These are phyloP conservation scores for Mycena amicta DNA, from an alignment of 768 basidiomycete species.

Conservation along the genomic window DNA sequence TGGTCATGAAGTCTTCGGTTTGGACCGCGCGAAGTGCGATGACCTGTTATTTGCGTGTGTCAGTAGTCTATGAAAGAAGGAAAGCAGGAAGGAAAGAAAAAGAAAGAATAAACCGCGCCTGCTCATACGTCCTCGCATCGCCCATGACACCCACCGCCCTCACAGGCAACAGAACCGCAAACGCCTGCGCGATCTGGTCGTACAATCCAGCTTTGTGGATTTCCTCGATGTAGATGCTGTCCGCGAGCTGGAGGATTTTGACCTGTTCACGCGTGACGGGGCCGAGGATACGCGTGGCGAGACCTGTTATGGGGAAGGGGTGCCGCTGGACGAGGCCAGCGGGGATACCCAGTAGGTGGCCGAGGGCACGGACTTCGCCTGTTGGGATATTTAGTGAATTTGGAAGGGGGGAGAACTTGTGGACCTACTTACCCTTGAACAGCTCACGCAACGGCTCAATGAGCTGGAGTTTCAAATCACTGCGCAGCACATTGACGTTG, in stretches of 20 bases:
- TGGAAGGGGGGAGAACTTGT: not conserved
- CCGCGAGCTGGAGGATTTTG: conserved; percentile 86
- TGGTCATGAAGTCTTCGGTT: conserved; percentile 99
- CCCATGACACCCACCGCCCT: conserved; percentile 98
- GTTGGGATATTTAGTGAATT: conserved; percentile 4
- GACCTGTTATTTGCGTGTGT: too few relatives aligned
- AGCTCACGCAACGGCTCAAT: conserved; percentile 97
- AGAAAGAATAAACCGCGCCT: too few relatives aligned
- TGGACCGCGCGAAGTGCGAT: conserved; percentile 93
- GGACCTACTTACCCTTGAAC: conserved; percentile 82
- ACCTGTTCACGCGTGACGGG: conserved; percentile 95
- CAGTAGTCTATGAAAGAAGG: too few relatives aligned
- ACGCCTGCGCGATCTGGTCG: conserved; percentile 93
- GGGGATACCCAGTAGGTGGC: conserved; percentile 89
- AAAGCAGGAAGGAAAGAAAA: too few relatives aligned
- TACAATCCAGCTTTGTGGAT: conserved; percentile 92
- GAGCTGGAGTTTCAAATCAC: conserved; percentile 97
- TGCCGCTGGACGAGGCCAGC: conserved; percentile 92
- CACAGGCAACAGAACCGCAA: conserved; percentile 93
- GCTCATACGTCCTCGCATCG: conserved; percentile 94
- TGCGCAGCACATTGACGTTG: conserved; percentile 94
- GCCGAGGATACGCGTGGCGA: conserved; percentile 96
- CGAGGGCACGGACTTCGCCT: conserved; percentile 96
- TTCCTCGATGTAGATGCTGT: conserved; percentile 96
- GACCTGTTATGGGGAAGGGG: conserved; percentile 97